Percentiles rank a stretch among this genome's conserved stretches.
phyloP scores from a whole-genome alignment of 2,329 filamentous ascomycete genomes.

The Bipolaris bicolor region DNA sequence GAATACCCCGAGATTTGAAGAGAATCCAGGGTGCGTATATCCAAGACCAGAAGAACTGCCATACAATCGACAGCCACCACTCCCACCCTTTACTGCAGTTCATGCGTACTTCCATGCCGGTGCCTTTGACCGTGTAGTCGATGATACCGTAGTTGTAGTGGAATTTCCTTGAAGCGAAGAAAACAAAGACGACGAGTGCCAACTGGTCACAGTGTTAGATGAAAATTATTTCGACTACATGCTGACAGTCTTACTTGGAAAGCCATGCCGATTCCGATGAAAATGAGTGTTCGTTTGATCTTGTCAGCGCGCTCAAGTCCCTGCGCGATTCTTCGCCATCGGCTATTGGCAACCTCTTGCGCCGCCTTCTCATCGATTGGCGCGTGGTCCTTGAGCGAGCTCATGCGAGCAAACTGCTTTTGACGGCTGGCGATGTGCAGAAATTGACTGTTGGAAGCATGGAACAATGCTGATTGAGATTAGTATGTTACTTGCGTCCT shows the following conservation, averaged over 20 bases:
- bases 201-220: not conserved
- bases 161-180: constrained; percentile 42
- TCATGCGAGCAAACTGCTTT: constrained; percentile 39
- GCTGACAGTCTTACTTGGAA: constrained; percentile 29
- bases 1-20: constrained; percentile 42
- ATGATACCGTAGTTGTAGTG: constrained; percentile 42
- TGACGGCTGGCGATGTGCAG: constrained; percentile 41
- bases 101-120: constrained; percentile 28
- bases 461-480: constrained; percentile 32
- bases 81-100: constrained; percentile 45
- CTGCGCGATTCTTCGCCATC: constrained; percentile 31
- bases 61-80: constrained; percentile 46
- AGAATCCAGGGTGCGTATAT: constrained; percentile 45
- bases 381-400: constrained; percentile 30
- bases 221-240: not conserved
- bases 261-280: constrained; percentile 37
- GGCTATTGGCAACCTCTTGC: constrained; percentile 30
- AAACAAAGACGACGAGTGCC: constrained; percentile 26
- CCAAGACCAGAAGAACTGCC: constrained; percentile 48
- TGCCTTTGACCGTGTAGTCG: constrained; percentile 36
- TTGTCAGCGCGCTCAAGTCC: constrained; percentile 35
- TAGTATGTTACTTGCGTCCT: not conserved
- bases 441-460: constrained; percentile 46
- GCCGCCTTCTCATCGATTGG: constrained; percentile 34
- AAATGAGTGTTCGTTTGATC: constrained; percentile 35